Conservation (phyloP, 257 asterid genomes). For the Linderniella brevidens region DNA sequence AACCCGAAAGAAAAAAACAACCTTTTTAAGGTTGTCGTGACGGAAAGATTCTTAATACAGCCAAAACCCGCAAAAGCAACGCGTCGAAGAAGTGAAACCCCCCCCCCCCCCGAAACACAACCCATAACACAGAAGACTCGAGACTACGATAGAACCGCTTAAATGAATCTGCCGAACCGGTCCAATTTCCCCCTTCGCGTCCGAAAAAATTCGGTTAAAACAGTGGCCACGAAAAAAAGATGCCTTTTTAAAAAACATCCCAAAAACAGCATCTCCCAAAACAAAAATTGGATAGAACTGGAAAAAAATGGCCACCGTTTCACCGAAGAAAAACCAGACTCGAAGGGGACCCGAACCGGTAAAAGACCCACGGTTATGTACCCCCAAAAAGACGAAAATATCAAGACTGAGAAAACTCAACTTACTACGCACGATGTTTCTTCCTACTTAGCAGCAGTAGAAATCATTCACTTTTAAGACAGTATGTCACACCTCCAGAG, state of each 20-base stretch:
- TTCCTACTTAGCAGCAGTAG: conserved; percentile 12
- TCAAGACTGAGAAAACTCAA: no score
- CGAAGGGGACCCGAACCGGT: conserved; percentile 16
- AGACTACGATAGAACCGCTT: no score
- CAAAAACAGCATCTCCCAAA: conserved; percentile 34
- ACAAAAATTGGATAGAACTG: conserved; percentile 15
- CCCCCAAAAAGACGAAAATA: conserved; percentile 26
- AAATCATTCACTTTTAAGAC: conserved; percentile 12
- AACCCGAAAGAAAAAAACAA: conserved; percentile 30
- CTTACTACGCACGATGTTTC: conserved; percentile 14
- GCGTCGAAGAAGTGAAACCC: conserved; percentile 21
- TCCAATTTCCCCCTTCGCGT: no score
- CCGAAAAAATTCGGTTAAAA: conserved; percentile 16
- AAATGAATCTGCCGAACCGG: no score
- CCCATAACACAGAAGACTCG: neutral
- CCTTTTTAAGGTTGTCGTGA: conserved; percentile 29
- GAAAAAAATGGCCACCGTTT: conserved; percentile 36
- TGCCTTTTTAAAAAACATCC: conserved; percentile 20
- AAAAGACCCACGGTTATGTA: conserved; percentile 22
- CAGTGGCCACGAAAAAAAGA: conserved; percentile 19
- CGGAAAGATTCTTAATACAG: conserved; percentile 36
- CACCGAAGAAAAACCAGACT: conserved; percentile 34
- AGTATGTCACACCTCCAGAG: conserved; percentile 89
- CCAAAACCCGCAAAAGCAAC: conserved; percentile 48
- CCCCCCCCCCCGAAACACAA: conserved; percentile 24